Percentiles rank a stretch among this genome's conserved stretches.
These are phyloP conservation scores for Haplosporangium sp. DNA, from an alignment of 371 early-diverging fungal genomes.

Conservation along the genomic window DNA sequence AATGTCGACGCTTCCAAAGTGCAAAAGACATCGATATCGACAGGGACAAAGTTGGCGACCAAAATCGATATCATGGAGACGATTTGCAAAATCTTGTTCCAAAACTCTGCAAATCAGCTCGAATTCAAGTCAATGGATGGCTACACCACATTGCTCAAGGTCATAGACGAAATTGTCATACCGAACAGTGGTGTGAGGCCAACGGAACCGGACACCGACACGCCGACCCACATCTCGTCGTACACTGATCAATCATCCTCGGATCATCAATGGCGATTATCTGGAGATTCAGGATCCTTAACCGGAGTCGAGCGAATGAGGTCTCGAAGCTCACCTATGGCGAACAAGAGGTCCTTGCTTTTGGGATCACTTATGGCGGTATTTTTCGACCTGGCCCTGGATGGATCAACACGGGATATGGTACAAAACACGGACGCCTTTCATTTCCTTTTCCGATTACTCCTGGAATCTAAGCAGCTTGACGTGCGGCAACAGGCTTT, in stretches of 20 bases:
- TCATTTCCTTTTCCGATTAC: constrained; percentile 50
- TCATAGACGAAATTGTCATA: constrained; percentile 52
- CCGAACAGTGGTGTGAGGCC: constrained; percentile 8
- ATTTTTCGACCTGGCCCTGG: constrained; percentile 52
- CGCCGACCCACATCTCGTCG: not conserved
- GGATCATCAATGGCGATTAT: not conserved
- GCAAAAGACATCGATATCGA: constrained; percentile 17
- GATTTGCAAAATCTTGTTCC: constrained; percentile 55
- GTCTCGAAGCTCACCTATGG: not conserved
- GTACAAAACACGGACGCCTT: constrained; percentile 53
- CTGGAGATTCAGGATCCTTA: not conserved
- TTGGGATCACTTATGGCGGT: constrained; percentile 46
- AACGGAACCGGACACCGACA: not conserved
- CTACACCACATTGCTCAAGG: constrained; percentile 45
- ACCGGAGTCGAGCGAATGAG: not conserved
- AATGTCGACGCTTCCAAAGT: constrained; percentile 8
- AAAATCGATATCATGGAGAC: constrained; percentile 59
- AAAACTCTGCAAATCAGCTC: constrained; percentile 51
- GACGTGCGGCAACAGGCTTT: constrained; percentile 55
- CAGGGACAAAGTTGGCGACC: constrained; percentile 44
- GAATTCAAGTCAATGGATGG: constrained; percentile 56
- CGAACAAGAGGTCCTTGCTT: constrained; percentile 33
- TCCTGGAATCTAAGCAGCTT: constrained; percentile 48
- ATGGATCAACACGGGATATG: constrained; percentile 51
- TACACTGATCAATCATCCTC: constrained; percentile 1